Evolutionary conservation across 2,329 filamentous ascomycete genomes (phyloP), one percentile per base, ranked within the genome.

Genomic region (Didymella keratinophila): DNA sequence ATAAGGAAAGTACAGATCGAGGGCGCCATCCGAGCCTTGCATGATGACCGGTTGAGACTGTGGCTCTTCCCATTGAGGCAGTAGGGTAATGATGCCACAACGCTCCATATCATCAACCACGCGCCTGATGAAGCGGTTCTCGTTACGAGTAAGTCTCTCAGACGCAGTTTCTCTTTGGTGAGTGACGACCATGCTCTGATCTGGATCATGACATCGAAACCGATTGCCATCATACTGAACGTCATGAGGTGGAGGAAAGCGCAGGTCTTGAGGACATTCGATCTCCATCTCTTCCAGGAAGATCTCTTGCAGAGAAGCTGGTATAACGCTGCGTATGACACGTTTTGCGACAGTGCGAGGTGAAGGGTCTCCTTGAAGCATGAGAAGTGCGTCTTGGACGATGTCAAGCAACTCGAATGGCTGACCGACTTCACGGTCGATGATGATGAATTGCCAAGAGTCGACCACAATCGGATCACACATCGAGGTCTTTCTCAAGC

Each of bases 401-500:
- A 72, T 72, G 12, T 73, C 68, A 4, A 73, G 64, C 1, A 74
- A 57, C 6, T 61, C 41, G 14, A 74, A 74, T 0, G 71, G 67
- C 5, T 67, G 34, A 0, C 68, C 67, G 5, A 61, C 60, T 18
- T 71, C 61, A n/a, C 64, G 61, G 23, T 73, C 70, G 30, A 74
- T 70, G 41, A 74, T 68, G 30, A 73, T 71, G 54, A 74, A 73
- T 14, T 73, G 68, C 71, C 70, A 74, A 0, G 71, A 74, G 20
- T 73, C 70, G 0, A 71, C 68, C 0, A 71, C 66, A 3, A 74
- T 71, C 0, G 70, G 68, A n/a, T 74, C 69, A 20, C 72, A 72
- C 66, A 71, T 72, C 0, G 65, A 59, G 0, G 57, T 67, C 44
- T 72, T 72, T 21, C 30, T 16, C 30, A 68, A 32, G 0, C 71